Evolutionary conservation across 768 basidiomycete species (phyloP).

Genomic region (Tylopilus rubrobrunneus): DNA sequence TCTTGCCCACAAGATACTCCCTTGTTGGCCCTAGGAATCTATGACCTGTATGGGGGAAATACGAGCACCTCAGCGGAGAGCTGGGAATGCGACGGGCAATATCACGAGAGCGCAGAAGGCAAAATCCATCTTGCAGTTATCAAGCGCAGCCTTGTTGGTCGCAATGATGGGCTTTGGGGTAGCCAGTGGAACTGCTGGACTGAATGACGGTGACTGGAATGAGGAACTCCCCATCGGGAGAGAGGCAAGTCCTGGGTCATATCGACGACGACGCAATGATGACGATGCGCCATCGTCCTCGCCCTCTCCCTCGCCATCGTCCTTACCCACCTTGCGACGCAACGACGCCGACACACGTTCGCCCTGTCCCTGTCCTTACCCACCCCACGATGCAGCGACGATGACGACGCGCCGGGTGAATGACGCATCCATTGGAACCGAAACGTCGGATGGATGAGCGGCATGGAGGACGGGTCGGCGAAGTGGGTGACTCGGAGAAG

Average conservation of each 20-base stretch:
- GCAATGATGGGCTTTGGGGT: slow-evolving; percentile 41
- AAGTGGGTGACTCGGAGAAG: slow-evolving; percentile 17
- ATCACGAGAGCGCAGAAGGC: slow-evolving; percentile 19
- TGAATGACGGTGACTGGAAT: slow-evolving; percentile 22
- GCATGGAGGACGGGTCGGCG: slow-evolving; percentile 18
- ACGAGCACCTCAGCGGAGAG: slow-evolving; percentile 48
- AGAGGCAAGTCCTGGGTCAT: slow-evolving; percentile 20
- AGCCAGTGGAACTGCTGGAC: slow-evolving; percentile 40
- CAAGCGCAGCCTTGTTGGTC: slow-evolving; percentile 36
- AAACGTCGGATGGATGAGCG: slow-evolving; percentile 18
- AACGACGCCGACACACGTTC: no score
- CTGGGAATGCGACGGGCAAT: slow-evolving; percentile 43
- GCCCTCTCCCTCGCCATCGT: no score
- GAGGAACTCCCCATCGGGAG: slow-evolving; percentile 18
- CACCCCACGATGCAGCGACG: no score
- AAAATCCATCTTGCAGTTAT: slow-evolving; percentile 34
- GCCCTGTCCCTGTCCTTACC: no score
- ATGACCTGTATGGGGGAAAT: slow-evolving; percentile 43
- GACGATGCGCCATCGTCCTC: no score
- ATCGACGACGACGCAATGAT: neutral
- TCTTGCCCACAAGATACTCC: slow-evolving; percentile 47
- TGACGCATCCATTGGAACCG: slow-evolving; percentile 10
- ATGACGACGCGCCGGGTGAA: slow-evolving; percentile 3
- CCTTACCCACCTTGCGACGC: no score
- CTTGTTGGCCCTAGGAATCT: slow-evolving; percentile 50